Percentiles rank a stretch among this genome's conserved stretches.
Conservation (phyloP, 306 rosid genomes). For the Gynostemma pentaphyllum region DNA sequence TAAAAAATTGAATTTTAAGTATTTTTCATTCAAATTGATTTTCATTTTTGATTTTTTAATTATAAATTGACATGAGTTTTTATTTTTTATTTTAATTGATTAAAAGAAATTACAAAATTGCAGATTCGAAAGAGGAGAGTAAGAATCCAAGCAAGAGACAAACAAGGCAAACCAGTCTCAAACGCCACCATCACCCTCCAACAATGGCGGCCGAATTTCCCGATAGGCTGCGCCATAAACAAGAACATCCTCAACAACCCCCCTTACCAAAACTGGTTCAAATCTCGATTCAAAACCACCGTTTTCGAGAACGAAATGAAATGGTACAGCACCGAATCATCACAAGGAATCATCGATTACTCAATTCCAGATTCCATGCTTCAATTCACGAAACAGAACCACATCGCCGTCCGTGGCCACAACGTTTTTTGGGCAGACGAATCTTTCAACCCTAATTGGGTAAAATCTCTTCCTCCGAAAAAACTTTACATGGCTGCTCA, state of each 20-base stretch:
- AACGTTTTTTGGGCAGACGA: constrained; percentile 63
- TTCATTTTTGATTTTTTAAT: too few relatives aligned
- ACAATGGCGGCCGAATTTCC: constrained; percentile 22
- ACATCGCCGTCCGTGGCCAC: constrained; percentile 56
- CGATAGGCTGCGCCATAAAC: constrained; percentile 51
- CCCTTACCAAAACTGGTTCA: constrained; percentile 57
- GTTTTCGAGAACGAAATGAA: constrained; percentile 69
- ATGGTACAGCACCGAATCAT: constrained; percentile 47
- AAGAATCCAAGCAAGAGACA: constrained; percentile 27
- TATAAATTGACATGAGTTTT: too few relatives aligned
- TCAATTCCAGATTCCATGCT: constrained; percentile 40
- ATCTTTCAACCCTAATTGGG: constrained; percentile 32
- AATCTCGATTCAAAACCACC: constrained; percentile 47
- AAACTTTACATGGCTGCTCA: constrained; percentile 21
- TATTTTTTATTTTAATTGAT: too few relatives aligned
- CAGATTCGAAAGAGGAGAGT: constrained; percentile 49
- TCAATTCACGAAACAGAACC: constrained; percentile 27
- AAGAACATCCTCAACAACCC: constrained; percentile 33
- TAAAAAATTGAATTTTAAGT: too few relatives aligned
- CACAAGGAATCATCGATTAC: constrained; percentile 36
- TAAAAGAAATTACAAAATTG: background rate
- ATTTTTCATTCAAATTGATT: too few relatives aligned
- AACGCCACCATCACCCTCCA: constrained; percentile 31
- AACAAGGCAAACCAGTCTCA: constrained; percentile 34
- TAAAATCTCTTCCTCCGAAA: constrained; percentile 23